Conservation (phyloP, 2,329 filamentous ascomycete species). For the Microdochium bolleyi region DNA sequence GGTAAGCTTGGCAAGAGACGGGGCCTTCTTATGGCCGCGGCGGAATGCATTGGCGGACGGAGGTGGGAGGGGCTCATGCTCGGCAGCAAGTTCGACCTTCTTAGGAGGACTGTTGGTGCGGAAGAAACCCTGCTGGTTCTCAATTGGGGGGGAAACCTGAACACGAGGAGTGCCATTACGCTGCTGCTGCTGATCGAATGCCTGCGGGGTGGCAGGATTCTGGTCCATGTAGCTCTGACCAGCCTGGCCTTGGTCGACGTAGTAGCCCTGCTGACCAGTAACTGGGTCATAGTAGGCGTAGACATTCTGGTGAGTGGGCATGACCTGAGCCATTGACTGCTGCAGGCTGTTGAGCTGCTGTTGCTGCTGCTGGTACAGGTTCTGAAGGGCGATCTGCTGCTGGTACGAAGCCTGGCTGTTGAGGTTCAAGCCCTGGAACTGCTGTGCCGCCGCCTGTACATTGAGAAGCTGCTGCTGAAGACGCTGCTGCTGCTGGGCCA, state of each 20-base stretch:
- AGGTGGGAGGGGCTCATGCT: conserved; percentile 66
- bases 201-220: conserved; percentile 28
- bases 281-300: conserved; percentile 79
- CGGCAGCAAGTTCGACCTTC: conserved; percentile 61
- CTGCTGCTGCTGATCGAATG: conserved; percentile 30
- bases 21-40: conserved; percentile 85
- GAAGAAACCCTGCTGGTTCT: conserved; percentile 39
- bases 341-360: conserved; percentile 56
- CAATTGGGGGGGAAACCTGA: conserved; percentile 69
- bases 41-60: conserved; percentile 89
- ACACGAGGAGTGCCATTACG: conserved; percentile 60
- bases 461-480: conserved; percentile 87
- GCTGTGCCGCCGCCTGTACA: conserved; percentile 75
- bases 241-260: conserved; percentile 57
- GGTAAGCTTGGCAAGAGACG: conserved; percentile 59
- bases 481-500: conserved; percentile 90
- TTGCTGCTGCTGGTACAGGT: conserved; percentile 46
- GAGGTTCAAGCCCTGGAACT: conserved; percentile 71
- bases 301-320: conserved; percentile 64
- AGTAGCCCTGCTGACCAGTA: conserved; percentile 77
- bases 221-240: conserved; percentile 35
- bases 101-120: conserved; percentile 62
- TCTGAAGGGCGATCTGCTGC: conserved; percentile 40
- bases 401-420: conserved; percentile 42
- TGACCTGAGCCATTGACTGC: conserved; percentile 46